Evolutionary conservation across 2,329 filamentous ascomycete genomes (phyloP).

Genomic region (Coniella lustricola): DNA sequence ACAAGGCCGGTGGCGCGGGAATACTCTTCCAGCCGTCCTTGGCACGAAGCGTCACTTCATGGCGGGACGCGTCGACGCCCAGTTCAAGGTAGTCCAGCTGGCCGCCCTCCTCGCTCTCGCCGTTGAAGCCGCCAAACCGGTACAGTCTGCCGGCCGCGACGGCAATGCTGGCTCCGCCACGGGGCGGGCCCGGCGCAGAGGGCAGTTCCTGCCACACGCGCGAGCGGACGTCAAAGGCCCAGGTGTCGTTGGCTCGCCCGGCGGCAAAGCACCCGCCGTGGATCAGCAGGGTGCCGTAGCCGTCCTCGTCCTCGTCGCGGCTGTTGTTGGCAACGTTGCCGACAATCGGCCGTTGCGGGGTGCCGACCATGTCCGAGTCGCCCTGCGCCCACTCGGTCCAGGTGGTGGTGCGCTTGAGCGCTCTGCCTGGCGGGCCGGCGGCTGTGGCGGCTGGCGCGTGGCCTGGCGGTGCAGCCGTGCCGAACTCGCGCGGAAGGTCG

Average conservation of each 20-base stretch:
- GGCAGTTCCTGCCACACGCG: conserved; percentile 62
- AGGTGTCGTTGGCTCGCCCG: conserved; percentile 61
- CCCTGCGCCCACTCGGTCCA: conserved; percentile 52
- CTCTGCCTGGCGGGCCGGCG: background rate
- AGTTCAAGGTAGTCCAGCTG: conserved; percentile 60
- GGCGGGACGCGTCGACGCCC: conserved; percentile 48
- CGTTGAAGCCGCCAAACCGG: conserved; percentile 76
- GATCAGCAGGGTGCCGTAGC: conserved; percentile 63
- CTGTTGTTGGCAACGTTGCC: conserved; percentile 51
- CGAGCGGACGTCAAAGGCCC: conserved; percentile 65
- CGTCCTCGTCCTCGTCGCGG: conserved; percentile 53
- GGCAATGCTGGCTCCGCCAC: conserved; percentile 63
- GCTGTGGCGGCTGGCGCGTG: background rate
- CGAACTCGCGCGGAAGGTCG: conserved; percentile 48
- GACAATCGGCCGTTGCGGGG: conserved; percentile 52
- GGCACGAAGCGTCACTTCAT: conserved; percentile 45
- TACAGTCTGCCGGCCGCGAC: conserved; percentile 59
- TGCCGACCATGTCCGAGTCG: conserved; percentile 46
- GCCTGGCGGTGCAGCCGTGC: conserved; percentile 16
- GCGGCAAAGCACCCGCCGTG: conserved; percentile 67
- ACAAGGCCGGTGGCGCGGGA: conserved; percentile 28
- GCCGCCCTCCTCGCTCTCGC: conserved; percentile 61
- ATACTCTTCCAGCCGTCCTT: conserved; percentile 50
- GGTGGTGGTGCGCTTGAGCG: conserved; percentile 14
- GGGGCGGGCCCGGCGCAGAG: conserved; percentile 56